Evolutionary conservation across 768 basidiomycete genomes (phyloP), one percentile per base, ranked within the genome.

Genomic region (Trametes gibbosa): DNA sequence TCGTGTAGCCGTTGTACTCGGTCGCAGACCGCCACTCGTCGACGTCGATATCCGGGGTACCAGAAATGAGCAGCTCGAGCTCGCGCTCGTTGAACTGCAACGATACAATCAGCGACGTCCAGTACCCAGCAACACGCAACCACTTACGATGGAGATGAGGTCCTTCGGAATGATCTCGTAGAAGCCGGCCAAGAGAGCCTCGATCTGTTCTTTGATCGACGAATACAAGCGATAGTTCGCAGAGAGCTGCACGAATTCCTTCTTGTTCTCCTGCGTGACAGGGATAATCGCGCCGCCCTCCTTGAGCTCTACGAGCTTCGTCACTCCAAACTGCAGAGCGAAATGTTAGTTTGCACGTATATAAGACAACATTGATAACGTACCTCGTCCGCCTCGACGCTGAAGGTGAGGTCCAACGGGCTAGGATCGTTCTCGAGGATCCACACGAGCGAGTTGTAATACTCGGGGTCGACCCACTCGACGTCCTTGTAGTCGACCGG

Each of bases 131-230:
- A 43, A 12, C 13, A 2, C 19, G 23, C 1, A 23, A n/a, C 3
- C 6, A 78, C 92, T 67, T 69, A 92, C 92, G 67, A 99, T 98
- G 13, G 90, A 84, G 57, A 99, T 86, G 49, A 99, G 82, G 50
- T 98, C 93, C 73, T 95, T 95, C 16, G 97, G 97, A 62, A 98
- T 93, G 71, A 99, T 92, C 74, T 98, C 96, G 73, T 96, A 95
- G 78, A 99, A 97, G 0, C 97, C 97, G 50, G 81, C 81, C 1
- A 92, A 82, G 49, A 98, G 80, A 53, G 89, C 87, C 73, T 95
- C 90, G 57, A 98, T 94, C 74, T 99, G 97, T 6, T 97, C 89
- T 72, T 92, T 91, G 77, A 98, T 98, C 5, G 95, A 96, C 51
- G 89, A 90, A 67, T 92, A 89, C 14, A 99, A 78, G 14, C 95